Evolutionary conservation across 2,329 filamentous ascomycete genomes (phyloP).

Genomic region (Curvularia lunata): DNA sequence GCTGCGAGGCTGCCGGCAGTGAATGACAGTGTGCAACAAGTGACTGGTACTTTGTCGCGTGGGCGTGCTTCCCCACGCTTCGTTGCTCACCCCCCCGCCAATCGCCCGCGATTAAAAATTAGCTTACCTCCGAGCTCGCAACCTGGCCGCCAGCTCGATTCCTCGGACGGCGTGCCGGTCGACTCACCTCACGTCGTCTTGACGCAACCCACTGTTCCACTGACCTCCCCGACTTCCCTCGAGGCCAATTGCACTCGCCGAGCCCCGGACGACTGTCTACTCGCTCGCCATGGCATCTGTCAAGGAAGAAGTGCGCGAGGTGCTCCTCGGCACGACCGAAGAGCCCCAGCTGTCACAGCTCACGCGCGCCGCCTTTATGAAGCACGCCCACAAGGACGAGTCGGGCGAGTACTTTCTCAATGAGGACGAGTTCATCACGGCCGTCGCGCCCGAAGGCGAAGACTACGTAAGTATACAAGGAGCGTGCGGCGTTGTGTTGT

Average conservation of each 20-base stretch:
- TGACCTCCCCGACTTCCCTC: conserved; percentile 15
- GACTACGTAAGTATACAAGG: conserved; percentile 91
- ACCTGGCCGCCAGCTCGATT: conserved; percentile 24
- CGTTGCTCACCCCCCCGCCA: conserved; percentile 31
- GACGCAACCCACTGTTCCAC: conserved; percentile 22
- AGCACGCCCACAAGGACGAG: conserved; percentile 76
- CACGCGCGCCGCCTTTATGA: conserved; percentile 76
- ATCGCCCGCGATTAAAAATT: conserved; percentile 32
- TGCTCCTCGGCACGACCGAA: conserved; percentile 68
- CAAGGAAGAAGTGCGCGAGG: conserved; percentile 69
- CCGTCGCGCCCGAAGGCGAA: conserved; percentile 82
- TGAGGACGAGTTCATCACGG: conserved; percentile 86
- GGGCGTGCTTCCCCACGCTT: conserved; percentile 43
- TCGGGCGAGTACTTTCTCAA: conserved; percentile 81
- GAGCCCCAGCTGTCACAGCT: conserved; percentile 72
- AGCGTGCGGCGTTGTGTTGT: conserved; percentile 4
- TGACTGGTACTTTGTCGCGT: conserved; percentile 7
- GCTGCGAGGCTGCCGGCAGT: background rate
- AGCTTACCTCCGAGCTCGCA: conserved; percentile 40
- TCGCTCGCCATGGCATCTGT: conserved; percentile 57
- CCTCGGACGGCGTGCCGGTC: conserved; percentile 28
- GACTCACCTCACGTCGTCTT: conserved; percentile 30
- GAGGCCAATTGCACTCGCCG: conserved; percentile 38
- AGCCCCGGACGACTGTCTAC: conserved; percentile 8
- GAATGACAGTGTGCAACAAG: background rate